These are phyloP conservation scores for Rachicladosporium sp. DNA, from an alignment of 2,329 filamentous ascomycete genomes.

Conservation along the genomic window DNA sequence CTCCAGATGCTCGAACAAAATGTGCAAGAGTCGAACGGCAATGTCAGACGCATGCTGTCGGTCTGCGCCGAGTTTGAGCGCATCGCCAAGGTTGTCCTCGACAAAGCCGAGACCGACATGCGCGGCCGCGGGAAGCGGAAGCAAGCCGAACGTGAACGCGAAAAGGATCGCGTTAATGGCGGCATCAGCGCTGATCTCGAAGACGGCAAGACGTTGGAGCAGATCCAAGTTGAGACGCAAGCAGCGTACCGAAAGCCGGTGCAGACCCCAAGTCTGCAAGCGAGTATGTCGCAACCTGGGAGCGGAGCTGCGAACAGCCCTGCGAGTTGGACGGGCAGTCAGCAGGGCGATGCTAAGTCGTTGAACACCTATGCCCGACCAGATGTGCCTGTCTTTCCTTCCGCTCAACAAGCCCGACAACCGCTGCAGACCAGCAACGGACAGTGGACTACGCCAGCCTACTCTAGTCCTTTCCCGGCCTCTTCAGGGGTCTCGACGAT, in stretches of 20 bases:
- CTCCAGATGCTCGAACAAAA: conserved; percentile 80
- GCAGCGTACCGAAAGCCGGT: conserved; percentile 21
- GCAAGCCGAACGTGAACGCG: conserved; percentile 42
- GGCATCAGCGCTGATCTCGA: conserved; percentile 15
- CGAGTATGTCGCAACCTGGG: conserved; percentile 14
- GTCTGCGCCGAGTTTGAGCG: conserved; percentile 95
- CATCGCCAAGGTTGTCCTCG: conserved; percentile 80
- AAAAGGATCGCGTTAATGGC: conserved; percentile 18
- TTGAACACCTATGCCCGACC: conserved; percentile 1
- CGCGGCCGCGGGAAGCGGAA: conserved; percentile 75
- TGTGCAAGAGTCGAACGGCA: conserved; percentile 48
- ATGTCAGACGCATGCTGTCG: conserved; percentile 83
- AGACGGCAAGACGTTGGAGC: conserved; percentile 22
- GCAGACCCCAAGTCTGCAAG: conserved; percentile 20
- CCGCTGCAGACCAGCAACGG: conserved; percentile 3
- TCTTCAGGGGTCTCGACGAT: background rate
- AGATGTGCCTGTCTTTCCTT: background rate
- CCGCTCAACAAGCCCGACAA: conserved; percentile 1
- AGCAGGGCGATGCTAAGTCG: background rate
- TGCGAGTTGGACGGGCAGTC: conserved; percentile 16
- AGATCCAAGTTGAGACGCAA: conserved; percentile 25
- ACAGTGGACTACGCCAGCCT: conserved; percentile 6
- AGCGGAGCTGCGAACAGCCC: conserved; percentile 16
- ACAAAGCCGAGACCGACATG: conserved; percentile 79
- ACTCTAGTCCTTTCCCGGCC: conserved; percentile 1